These are phyloP conservation scores for Chaetomium globosum DNA, from an alignment of 2,329 filamentous ascomycete genomes.

Conservation along the genomic window DNA sequence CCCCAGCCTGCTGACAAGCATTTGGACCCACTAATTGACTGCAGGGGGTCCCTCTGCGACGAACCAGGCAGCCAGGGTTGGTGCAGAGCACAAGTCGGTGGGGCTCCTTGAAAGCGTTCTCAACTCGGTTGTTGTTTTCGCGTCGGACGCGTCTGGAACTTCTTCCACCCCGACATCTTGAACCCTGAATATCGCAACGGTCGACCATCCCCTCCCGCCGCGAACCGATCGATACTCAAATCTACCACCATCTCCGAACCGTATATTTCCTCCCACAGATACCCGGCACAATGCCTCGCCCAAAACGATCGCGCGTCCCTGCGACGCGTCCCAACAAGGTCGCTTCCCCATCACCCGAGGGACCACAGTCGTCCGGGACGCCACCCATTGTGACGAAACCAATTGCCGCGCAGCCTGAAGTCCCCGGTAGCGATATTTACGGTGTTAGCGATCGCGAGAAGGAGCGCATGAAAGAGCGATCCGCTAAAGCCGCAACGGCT, in stretches of 20 bases:
- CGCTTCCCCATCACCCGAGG: conserved; percentile 19
- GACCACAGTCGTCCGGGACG: conserved; percentile 27
- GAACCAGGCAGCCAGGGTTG: not conserved
- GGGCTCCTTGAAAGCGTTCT: not conserved
- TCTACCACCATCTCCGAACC: not conserved
- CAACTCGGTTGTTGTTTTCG: conserved; percentile 19
- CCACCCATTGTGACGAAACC: conserved; percentile 26
- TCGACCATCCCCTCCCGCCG: not conserved
- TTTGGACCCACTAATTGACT: not conserved
- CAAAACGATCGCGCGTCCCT: conserved; percentile 33
- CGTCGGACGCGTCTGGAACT: conserved; percentile 21
- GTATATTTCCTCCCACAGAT: not conserved
- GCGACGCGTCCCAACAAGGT: conserved; percentile 27
- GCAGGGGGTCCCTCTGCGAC: not conserved
- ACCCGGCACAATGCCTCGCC: conserved; percentile 22
- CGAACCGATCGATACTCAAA: not conserved
- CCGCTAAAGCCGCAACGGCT: conserved; percentile 25
- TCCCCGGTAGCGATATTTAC: conserved; percentile 41
- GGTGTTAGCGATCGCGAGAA: conserved; percentile 44
- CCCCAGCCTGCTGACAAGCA: not conserved
- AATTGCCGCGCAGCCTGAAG: conserved; percentile 22
- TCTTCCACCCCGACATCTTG: conserved; percentile 5
- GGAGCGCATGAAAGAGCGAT: conserved; percentile 37
- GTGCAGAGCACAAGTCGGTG: not conserved
- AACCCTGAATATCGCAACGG: not conserved